Percentiles rank a stretch among this genome's conserved stretches.
These are phyloP conservation scores for Talaromyces nanjingensis DNA, from an alignment of 495 filamentous ascomycete genomes.

Conservation along the genomic window DNA sequence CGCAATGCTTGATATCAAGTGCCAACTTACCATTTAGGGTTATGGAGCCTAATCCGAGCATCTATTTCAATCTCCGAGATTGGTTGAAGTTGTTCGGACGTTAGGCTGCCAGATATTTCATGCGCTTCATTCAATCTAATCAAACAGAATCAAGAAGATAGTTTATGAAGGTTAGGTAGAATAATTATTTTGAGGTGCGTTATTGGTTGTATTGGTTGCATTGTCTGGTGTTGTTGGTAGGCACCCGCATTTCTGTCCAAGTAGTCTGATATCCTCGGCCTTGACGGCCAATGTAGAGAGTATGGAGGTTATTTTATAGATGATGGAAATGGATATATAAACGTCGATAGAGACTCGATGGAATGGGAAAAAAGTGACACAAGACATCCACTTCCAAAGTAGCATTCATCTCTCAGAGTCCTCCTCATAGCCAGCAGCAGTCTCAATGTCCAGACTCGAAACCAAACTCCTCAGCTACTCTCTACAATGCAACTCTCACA, in stretches of 20 bases:
- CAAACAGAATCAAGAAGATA: no score
- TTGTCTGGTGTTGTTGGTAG: background rate
- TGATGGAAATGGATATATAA: background rate
- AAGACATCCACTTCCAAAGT: background rate
- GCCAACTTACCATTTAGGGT: background rate
- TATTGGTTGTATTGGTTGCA: background rate
- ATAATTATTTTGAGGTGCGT: background rate
- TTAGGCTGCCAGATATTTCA: background rate
- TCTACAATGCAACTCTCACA: constrained; percentile 3
- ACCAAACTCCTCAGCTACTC: background rate
- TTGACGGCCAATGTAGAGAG: no score
- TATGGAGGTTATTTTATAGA: background rate
- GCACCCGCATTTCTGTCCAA: background rate
- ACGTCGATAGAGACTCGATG: background rate
- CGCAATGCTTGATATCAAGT: background rate
- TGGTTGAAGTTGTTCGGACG: background rate
- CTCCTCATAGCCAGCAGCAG: background rate
- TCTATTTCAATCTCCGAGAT: background rate
- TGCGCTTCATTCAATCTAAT: background rate
- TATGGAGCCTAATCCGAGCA: background rate
- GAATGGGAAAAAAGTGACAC: background rate
- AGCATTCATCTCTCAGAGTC: background rate
- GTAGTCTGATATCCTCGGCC: background rate
- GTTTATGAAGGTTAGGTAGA: background rate
- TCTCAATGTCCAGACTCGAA: background rate